Percentiles rank a stretch among this genome's conserved stretches.
Conservation (phyloP, 1,284 basidiomycete genomes). For the Testicularia cyperi region DNA sequence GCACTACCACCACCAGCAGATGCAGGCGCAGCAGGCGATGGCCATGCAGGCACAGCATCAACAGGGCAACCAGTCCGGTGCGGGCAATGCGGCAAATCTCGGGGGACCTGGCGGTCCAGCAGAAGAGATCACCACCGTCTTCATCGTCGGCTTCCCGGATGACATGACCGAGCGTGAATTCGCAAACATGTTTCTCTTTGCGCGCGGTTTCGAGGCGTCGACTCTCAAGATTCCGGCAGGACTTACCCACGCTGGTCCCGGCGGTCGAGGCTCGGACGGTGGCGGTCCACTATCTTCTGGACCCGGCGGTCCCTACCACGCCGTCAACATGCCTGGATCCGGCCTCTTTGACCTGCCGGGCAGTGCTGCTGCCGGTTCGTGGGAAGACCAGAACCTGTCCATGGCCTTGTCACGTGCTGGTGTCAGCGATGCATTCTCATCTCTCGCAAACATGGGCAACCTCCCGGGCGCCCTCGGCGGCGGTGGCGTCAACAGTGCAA, state of each 20-base stretch:
- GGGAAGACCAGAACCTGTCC: slow-evolving; percentile 41
- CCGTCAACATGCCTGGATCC: slow-evolving; percentile 46
- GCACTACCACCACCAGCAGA: slow-evolving; percentile 49
- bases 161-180: slow-evolving; percentile 99
- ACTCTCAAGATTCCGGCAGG: slow-evolving; percentile 95
- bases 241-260: slow-evolving; percentile 63
- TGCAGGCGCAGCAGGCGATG: slow-evolving; percentile 34
- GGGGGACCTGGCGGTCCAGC: slow-evolving; percentile 12
- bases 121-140: slow-evolving; percentile 96
- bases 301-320: slow-evolving; percentile 45
- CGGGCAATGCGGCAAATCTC: slow-evolving; percentile 11
- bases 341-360: slow-evolving; percentile 26
- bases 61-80: slow-evolving; percentile 14
- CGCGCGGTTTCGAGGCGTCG: slow-evolving; percentile 91
- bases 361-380: slow-evolving; percentile 12
- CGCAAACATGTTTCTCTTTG: slow-evolving; percentile 98
- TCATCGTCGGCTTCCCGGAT: slow-evolving; percentile 97
- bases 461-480: slow-evolving; percentile 21
- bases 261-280: slow-evolving; percentile 18
- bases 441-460: slow-evolving; percentile 24
- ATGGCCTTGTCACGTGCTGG: slow-evolving; percentile 40
- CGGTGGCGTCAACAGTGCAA: slow-evolving; percentile 10
- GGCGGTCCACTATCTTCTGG: slow-evolving; percentile 21
- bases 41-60: slow-evolving; percentile 32
- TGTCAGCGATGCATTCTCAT: slow-evolving; percentile 29